phyloP scores from a whole-genome alignment of 768 basidiomycete genomes.

The Auricularia auricula-judae region DNA sequence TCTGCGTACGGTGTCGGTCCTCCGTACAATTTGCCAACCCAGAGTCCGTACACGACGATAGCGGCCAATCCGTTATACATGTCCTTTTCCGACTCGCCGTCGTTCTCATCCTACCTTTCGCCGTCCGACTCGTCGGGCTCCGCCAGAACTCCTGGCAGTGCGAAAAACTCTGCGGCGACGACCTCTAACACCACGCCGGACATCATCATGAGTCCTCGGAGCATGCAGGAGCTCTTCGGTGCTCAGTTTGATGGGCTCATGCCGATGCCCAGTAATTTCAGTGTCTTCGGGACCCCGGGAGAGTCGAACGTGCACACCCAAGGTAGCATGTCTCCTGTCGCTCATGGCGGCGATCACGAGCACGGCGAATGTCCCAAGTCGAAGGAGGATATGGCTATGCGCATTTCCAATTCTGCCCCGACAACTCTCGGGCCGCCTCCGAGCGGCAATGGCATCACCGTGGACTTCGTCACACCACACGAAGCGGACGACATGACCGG shows the following conservation, averaged over 20 bases:
- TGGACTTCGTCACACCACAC: constrained; percentile 15
- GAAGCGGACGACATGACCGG: constrained; percentile 37
- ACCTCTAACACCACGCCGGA: not conserved
- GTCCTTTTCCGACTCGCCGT: constrained; percentile 48
- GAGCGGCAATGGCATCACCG: constrained; percentile 26
- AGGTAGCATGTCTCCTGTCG: constrained; percentile 11
- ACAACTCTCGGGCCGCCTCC: constrained; percentile 44
- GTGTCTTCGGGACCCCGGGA: constrained; percentile 12
- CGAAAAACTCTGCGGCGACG: not conserved
- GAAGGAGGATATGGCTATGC: constrained; percentile 38
- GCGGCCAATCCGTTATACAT: constrained; percentile 78
- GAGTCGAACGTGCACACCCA: constrained; percentile 13
- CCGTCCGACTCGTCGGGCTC: constrained; percentile 19
- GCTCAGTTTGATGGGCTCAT: constrained; percentile 14
- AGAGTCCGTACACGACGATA: constrained; percentile 61
- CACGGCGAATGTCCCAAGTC: constrained; percentile 37
- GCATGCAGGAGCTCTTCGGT: constrained; percentile 5
- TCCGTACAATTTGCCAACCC: constrained; percentile 31
- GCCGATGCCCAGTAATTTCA: constrained; percentile 18
- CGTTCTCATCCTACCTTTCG: constrained; percentile 10
- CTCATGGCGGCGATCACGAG: constrained; percentile 17
- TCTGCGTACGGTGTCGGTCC: constrained; percentile 28
- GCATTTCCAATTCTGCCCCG: constrained; percentile 25
- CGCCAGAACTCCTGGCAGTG: no score
- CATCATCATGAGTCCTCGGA: not conserved